Evolutionary conservation across 192 early-diverging fungal genomes (phyloP), one percentile per base, ranked within the genome.

Genomic region (Rhizoclosmatium globosum): DNA sequence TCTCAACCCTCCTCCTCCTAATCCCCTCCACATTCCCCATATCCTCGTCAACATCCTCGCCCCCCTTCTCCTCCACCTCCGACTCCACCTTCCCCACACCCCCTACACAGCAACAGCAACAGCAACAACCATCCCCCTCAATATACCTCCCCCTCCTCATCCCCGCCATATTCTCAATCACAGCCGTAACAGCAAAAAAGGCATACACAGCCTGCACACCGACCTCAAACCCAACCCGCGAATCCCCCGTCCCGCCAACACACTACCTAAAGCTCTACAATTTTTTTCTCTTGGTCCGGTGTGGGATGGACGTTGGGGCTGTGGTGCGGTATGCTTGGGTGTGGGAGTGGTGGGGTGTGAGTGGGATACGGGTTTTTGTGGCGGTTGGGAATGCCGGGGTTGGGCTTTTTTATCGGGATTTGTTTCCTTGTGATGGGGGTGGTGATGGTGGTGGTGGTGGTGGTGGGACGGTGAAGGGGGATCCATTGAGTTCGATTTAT

Each of bases 161-260:
- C 21, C 62, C 62, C 11, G 9, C 21, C 13, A 64, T 21, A 39
- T 64, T 17, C 23, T 17, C 62, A 64, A 21, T 11, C 62, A 64
- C 21, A 21, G 21, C 62, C 7, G 21, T 64, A 17, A 39, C 21
- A 11, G 21, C 62, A 7, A 64, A 64, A 42, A 23, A 64, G 11
- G 62, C 62, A 64, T 64, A 64, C 62, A 64, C 21, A 64, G 11
- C 62, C 11, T 64, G 62, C 21, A 39, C 41, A 11, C 62, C 62
- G 7, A 11, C 21, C 11, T 17, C 62, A 42, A 64, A 23, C 23
- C 62, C 62, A 7, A 64, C 23, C 7, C 11, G 7, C 7, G 41
- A 64, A 23, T 17, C 21, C 7, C 7, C 21, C 21, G 21, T 41
- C 41, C 62, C 62, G 41, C 62, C 62, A 42, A 42, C 62, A 64